Evolutionary conservation across 2,329 filamentous ascomycete species (phyloP), one percentile per base, ranked within the genome.

Genomic region (Helminthosporium solani): DNA sequence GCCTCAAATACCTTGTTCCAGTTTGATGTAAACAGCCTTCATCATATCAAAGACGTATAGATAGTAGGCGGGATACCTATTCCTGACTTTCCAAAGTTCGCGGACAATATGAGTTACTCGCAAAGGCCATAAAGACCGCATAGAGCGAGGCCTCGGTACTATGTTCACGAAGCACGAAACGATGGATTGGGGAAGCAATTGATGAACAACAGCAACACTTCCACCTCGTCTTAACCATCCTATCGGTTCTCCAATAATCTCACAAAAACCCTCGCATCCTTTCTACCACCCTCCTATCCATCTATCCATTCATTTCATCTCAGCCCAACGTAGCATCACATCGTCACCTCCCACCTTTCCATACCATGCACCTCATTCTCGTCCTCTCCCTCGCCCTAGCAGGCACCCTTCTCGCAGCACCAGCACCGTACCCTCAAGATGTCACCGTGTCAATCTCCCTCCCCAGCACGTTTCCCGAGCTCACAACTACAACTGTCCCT

Each of bases 1-100:
- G 20, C 25, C 37, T 21, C 44, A 42, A 36, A 4, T 34, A 20
- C 18, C 25, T 20, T 14, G 28, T 2, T 19, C 33, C 2, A 11
- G 53, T 53, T 53, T 51, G 47, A 50, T 20, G 28, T 56, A 49
- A 45, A 56, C 20, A 30, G 46, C 33, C 18, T 21, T 37, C 12
- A 6, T 19, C 34, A 3, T 37, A 5, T 35, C 12, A 16, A 19
- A n/a, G 12, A 21, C 6, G 12, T 21, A 3, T 21, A 37, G 6
- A 37, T 15, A 9, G 4, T 15, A 18, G 15, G 8, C 15, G 15
- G 19, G 5, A 27, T 21, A 16, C 25, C 36, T 48, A 36, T 44
- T 40, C 46, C 37, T 41, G 19, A 2, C 14, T 1, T 12, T 5
- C 20, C 15, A 31, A 28, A 20, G 36, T 11, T 27, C 20, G 11